phyloP scores from a whole-genome alignment of 257 asterid genomes.

The Solanum neorickii region DNA sequence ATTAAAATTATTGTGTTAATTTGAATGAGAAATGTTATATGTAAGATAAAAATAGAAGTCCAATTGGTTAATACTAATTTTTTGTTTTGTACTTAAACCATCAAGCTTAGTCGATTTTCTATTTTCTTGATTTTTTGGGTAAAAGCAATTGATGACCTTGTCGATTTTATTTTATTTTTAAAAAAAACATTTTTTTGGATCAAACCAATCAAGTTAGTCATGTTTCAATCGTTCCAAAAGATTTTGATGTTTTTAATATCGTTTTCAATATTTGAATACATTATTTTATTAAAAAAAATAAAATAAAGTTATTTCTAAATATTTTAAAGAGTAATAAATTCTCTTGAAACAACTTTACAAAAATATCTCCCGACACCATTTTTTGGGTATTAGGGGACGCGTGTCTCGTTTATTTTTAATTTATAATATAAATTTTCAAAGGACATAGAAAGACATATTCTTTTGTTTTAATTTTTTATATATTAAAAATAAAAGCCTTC shows the following conservation, averaged over 20 bases:
- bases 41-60: neutral
- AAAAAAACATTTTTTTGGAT: neutral
- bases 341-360: neutral
- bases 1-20: too few relatives aligned
- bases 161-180: rapidly evolving
- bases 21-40: too few relatives aligned
- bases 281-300: neutral
- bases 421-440: neutral
- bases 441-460: neutral
- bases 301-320: neutral
- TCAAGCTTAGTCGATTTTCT: neutral
- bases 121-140: neutral
- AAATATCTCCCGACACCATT: neutral
- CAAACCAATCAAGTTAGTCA: neutral
- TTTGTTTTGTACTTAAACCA: neutral
- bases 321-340: neutral
- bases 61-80: neutral
- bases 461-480: neutral
- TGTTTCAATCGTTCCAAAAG: neutral
- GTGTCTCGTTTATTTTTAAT: neutral
- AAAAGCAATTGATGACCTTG: neutral
- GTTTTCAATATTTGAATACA: neutral
- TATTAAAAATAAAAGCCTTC: neutral
- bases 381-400: neutral
- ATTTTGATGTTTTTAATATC: neutral